These are phyloP conservation scores for Arabis hirsuta DNA, from an alignment of 345 rosid species.

Conservation along the genomic window DNA sequence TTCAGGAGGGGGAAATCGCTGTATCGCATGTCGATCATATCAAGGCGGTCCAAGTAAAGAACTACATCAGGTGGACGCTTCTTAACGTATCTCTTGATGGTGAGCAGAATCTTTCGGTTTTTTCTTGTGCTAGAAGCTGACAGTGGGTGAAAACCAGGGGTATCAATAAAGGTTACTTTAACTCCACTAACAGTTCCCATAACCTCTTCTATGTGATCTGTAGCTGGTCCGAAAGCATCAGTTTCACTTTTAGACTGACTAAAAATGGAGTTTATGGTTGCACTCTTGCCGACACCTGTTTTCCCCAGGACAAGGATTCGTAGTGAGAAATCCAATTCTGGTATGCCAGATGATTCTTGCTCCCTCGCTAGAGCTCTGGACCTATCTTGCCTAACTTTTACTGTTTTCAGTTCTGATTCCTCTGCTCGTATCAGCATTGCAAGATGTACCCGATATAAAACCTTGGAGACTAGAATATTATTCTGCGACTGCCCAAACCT, in stretches of 20 bases:
- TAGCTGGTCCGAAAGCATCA: conserved; percentile 79
- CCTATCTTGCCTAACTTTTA: conserved; percentile 54
- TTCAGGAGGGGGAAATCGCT: conserved; percentile 74
- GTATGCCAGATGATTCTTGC: conserved; percentile 74
- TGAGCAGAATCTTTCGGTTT: conserved; percentile 74
- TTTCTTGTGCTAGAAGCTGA: conserved; percentile 59
- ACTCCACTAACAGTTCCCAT: conserved; percentile 69
- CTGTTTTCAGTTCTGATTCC: conserved; percentile 63
- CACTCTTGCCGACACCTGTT: conserved; percentile 98
- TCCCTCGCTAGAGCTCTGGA: conserved; percentile 65
- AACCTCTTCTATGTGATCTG: conserved; percentile 70
- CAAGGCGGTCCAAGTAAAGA: conserved; percentile 82
- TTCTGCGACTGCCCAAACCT: conserved; percentile 66
- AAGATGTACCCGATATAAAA: conserved; percentile 74
- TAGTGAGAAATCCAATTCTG: conserved; percentile 67
- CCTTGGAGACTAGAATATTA: conserved; percentile 76
- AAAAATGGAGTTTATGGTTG: conserved; percentile 88
- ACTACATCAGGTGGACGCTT: conserved; percentile 83
- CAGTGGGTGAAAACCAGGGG: conserved; percentile 81
- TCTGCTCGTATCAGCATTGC: conserved; percentile 80
- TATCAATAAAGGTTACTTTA: conserved; percentile 78
- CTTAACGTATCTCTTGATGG: conserved; percentile 68
- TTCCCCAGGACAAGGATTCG: conserved; percentile 85
- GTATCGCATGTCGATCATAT: conserved; percentile 62
- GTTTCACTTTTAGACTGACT: conserved; percentile 70